Evolutionary conservation across 2,329 filamentous ascomycete genomes (phyloP), one percentile per base, ranked within the genome.

Genomic region (Claviceps africana): DNA sequence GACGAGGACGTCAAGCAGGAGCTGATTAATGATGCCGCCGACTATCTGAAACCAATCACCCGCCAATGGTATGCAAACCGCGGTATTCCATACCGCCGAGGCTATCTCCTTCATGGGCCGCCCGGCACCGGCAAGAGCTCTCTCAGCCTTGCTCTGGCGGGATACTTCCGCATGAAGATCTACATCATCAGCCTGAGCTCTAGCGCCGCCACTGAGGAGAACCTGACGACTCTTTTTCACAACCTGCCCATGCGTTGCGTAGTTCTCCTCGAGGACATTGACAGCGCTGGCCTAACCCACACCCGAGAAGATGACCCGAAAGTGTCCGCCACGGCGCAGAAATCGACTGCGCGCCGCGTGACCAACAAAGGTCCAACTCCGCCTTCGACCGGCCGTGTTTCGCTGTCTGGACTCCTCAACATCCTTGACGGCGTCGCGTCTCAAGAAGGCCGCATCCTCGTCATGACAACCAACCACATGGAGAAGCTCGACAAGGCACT

Each of bases 1-100:
- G 75, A 79, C 58, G 78, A 82, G 53, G 67, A 73, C 58, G 72
- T 75, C 47, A 85, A 85, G 70, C 64, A 74, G 55, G 71, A 75
- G 2, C 70, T 85, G 13, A 70, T 85, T 47, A 71, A 74, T 43
- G 82, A 85, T 58, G 74, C 82, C 33, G 71, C 70, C 28, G 79
- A 84, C 58, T 85, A 85, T 59, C 73, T 85, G 37, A 71, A 79
- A 55, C 80, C 80, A 0, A 66, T 71, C 13, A 84, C 81, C 0
- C 72, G 78, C 45, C 74, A 81, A n/a, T 95, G 88, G 87, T 95
- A 95, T 63, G 76, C 83, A 0, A 85, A 87, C 58, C 77, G 88
- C 7, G 88, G 88, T 1, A 91, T 95, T 31, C 88, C 89, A 0
- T 94, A 94, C 64, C 79, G 88, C 15, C 77, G 88, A 4, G 89